Conservation (phyloP, 257 asterid species). For the Solanum peruvianum region DNA sequence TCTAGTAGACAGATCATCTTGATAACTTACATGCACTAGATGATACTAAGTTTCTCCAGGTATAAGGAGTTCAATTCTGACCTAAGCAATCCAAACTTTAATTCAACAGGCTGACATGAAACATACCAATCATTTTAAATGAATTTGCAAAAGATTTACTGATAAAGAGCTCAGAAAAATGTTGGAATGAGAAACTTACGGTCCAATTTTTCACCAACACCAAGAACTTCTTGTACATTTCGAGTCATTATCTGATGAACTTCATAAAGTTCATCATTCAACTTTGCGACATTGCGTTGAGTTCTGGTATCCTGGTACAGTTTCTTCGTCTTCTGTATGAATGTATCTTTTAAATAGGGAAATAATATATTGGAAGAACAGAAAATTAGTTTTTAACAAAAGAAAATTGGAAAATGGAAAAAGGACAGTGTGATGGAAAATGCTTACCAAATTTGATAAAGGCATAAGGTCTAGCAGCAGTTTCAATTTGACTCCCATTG, state of each 20-base stretch:
- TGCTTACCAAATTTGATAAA: conserved; percentile 82
- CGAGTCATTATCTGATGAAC: conserved; percentile 99
- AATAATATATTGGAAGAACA: neutral
- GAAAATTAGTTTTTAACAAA: neutral
- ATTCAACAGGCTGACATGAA: neutral
- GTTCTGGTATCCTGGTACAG: conserved; percentile 93
- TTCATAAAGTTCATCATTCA: conserved; percentile 98
- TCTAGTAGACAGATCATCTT: neutral
- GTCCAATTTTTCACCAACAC: conserved; percentile 96
- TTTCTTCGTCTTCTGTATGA: conserved; percentile 86
- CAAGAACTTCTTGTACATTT: conserved; percentile 96
- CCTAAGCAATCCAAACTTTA: neutral
- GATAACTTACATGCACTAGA: neutral
- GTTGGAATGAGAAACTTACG: conserved; percentile 42
- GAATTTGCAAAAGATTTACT: neutral
- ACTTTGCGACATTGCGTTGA: conserved; percentile 75
- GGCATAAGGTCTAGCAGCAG: conserved; percentile 98
- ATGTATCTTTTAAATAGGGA: conserved; percentile 44
- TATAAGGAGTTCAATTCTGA: neutral
- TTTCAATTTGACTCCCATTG: conserved; percentile 80
- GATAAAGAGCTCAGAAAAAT: neutral
- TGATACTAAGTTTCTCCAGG: neutral
- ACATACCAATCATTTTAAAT: neutral
- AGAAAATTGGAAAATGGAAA: neutral
- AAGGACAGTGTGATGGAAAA: conserved; percentile 2